phyloP scores from a whole-genome alignment of 1,284 basidiomycete species.

The Ganoderma lingzhi region DNA sequence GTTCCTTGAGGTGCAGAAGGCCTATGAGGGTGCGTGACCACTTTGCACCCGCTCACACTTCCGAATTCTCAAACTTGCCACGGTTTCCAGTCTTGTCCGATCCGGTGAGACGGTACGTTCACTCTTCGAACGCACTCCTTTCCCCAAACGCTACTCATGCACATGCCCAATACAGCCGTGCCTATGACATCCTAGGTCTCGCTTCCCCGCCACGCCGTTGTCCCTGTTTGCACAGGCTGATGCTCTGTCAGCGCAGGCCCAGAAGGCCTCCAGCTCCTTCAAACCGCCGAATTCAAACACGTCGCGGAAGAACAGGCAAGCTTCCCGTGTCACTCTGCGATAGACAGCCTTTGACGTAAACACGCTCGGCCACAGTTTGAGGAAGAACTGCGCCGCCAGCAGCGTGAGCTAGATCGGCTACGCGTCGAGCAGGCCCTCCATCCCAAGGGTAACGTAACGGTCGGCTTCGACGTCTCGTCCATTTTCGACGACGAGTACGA shows the following conservation, averaged over 20 bases:
- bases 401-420: constrained; percentile 39
- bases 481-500: constrained; percentile 43
- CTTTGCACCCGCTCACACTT: constrained; percentile 12
- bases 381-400: constrained; percentile 46
- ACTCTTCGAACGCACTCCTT: constrained; percentile 14
- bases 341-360: constrained; percentile 27
- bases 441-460: constrained; percentile 39
- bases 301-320: constrained; percentile 35
- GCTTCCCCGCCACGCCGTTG: constrained; percentile 11
- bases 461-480: constrained; percentile 59
- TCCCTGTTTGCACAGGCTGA: constrained; percentile 15
- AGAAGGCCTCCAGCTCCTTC: constrained; percentile 33
- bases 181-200: constrained; percentile 80
- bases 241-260: constrained; percentile 32
- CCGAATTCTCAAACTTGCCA: constrained; percentile 8
- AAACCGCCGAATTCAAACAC: constrained; percentile 30
- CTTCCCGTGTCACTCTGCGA: constrained; percentile 8
- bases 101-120: constrained; percentile 68
- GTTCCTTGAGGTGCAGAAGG: constrained; percentile 81
- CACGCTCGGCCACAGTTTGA: constrained; percentile 31
- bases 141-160: constrained; percentile 29
- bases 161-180: constrained; percentile 46
- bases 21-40: constrained; percentile 70
- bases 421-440: constrained; percentile 37
- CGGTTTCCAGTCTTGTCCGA: constrained; percentile 70